A percentile compares a stretch with the other conserved stretches of the same genome.
phyloP scores from a whole-genome alignment of 2,329 filamentous ascomycete species.

The Trichoderma harzianum region DNA sequence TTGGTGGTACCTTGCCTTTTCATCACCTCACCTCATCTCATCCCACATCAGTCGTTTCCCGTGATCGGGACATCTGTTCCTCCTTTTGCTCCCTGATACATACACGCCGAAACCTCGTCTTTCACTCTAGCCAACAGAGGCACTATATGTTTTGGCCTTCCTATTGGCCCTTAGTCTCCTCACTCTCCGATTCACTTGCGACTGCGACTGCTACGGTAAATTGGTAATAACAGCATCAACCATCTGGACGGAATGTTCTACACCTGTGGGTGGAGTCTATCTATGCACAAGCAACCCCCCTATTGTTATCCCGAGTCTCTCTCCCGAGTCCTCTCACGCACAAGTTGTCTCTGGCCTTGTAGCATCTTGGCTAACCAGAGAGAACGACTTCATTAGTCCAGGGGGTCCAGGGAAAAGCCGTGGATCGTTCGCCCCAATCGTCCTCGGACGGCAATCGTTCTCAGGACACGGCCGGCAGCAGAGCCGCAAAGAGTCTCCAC shows the following conservation, averaged over 20 bases:
- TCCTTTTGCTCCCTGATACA: background rate
- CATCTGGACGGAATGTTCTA: conserved; percentile 4
- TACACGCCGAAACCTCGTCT: background rate
- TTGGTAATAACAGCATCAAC: background rate
- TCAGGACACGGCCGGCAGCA: conserved; percentile 37
- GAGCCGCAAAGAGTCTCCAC: conserved; percentile 56
- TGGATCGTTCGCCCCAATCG: conserved; percentile 4
- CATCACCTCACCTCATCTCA: background rate
- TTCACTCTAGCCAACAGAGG: background rate
- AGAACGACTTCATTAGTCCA: background rate
- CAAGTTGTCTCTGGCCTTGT: background rate
- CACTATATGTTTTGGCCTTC: background rate
- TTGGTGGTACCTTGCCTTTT: background rate
- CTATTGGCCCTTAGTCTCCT: background rate
- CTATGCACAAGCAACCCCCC: background rate
- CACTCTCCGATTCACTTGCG: background rate
- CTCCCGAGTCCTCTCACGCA: no score
- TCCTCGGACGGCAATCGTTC: conserved; percentile 33
- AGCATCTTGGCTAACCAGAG: background rate
- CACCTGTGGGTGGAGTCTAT: conserved; percentile 8
- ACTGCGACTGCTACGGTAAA: background rate
- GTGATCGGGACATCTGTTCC: background rate
- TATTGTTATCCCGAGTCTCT: background rate
- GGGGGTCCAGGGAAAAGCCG: conserved; percentile 2
- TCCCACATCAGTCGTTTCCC: background rate